Conservation (phyloP, 305 asterid genomes). For the Fraxinus platypoda region DNA sequence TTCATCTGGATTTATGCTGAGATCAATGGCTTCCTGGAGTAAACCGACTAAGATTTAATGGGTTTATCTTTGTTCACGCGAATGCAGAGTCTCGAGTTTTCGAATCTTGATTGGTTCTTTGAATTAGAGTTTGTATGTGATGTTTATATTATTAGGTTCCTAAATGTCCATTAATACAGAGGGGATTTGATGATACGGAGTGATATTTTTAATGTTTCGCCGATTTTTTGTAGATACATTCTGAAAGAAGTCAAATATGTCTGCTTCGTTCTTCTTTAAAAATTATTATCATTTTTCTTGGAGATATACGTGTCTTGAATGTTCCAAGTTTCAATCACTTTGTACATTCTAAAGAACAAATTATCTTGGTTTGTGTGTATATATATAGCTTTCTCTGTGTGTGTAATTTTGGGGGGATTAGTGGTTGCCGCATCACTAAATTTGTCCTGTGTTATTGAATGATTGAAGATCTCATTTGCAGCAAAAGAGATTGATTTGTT, state of each 20-base stretch:
- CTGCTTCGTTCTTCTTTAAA: not conserved
- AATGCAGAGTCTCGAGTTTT: constrained; percentile 7
- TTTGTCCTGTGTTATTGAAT: constrained; percentile 12
- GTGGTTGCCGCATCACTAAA: constrained; percentile 3
- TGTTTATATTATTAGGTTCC: not conserved
- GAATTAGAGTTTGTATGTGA: not conserved
- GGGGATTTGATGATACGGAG: not conserved
- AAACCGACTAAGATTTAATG: not conserved
- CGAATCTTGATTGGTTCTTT: constrained; percentile 32
- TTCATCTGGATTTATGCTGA: constrained; percentile 27
- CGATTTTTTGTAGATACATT: not conserved
- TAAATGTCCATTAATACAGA: not conserved
- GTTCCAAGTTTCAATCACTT: not conserved
- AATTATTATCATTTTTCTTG: not conserved
- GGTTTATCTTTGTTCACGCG: not conserved
- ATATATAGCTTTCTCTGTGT: not conserved
- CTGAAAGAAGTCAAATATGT: not conserved
- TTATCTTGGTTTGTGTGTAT: not conserved
- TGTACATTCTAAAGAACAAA: not conserved
- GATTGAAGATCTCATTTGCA: constrained; percentile 65
- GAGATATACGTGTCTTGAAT: not conserved
- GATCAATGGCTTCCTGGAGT: constrained; percentile 3
- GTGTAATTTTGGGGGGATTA: not conserved
- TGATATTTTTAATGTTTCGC: not conserved
- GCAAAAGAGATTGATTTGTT: constrained; percentile 82